Conservation (phyloP, 192 early-diverging fungal species). For the Podila horticola region DNA sequence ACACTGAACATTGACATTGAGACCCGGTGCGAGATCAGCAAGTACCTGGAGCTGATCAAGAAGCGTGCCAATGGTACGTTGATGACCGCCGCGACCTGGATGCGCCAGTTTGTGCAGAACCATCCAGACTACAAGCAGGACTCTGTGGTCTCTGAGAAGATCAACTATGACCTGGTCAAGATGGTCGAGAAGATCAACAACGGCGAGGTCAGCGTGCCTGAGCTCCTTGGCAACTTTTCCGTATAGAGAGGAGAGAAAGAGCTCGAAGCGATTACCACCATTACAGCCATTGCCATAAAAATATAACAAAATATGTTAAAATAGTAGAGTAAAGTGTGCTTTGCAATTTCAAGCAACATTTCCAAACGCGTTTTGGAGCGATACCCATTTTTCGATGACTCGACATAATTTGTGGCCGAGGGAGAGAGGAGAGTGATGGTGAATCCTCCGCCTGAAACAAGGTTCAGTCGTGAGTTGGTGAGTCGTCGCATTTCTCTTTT, state of each 20-base stretch:
- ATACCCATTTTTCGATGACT: no score
- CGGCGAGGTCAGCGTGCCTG: conserved; percentile 59
- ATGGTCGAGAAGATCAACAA: conserved; percentile 64
- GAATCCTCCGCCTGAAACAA: background rate
- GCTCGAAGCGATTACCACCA: background rate
- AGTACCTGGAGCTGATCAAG: conserved; percentile 83
- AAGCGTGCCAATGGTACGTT: conserved; percentile 84
- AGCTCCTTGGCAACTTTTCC: conserved; percentile 58
- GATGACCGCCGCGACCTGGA: conserved; percentile 90
- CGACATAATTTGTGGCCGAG: no score
- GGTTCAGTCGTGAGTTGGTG: background rate
- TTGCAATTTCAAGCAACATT: background rate
- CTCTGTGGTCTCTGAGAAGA: conserved; percentile 84
- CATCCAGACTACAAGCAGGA: conserved; percentile 93
- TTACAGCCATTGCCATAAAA: background rate
- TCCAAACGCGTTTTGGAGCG: no score
- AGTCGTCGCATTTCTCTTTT: background rate
- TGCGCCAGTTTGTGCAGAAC: conserved; percentile 85
- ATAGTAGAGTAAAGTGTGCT: background rate
- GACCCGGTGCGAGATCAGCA: conserved; percentile 75
- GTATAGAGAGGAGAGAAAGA: conserved; percentile 9
- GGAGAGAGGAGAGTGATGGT: no score
- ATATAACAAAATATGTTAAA: background rate
- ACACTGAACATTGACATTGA: conserved; percentile 71
- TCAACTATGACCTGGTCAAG: conserved; percentile 89